Conservation (phyloP, 345 rosid species). For the Dimocarpus longan region DNA sequence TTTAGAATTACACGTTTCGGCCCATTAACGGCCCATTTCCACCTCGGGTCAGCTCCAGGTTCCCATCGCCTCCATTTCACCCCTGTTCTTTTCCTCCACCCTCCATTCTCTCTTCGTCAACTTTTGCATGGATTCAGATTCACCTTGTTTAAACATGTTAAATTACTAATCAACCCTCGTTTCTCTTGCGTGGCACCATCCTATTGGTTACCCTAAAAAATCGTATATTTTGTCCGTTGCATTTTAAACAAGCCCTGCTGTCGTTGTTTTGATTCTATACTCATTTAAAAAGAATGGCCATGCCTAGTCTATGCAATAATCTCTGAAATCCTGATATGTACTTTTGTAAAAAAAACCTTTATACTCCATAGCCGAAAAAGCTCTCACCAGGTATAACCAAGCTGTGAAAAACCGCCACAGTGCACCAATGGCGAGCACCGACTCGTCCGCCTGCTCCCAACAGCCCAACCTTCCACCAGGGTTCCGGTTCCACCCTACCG, state of each 20-base stretch:
- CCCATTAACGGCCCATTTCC: constrained; percentile 10
- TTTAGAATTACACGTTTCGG: constrained; percentile 31
- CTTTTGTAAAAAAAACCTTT: background rate
- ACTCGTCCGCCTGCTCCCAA: constrained; percentile 64
- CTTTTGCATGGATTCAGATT: constrained; percentile 27
- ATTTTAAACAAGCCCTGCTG: background rate
- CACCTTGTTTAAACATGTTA: background rate
- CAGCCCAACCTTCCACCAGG: constrained; percentile 96
- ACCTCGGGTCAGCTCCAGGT: constrained; percentile 20
- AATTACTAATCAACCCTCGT: constrained; percentile 23
- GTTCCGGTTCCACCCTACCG: constrained; percentile 96
- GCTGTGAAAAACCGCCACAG: background rate
- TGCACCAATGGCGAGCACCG: constrained; percentile 72
- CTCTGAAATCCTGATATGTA: constrained; percentile 12
- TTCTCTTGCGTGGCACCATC: background rate
- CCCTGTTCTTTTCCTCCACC: constrained; percentile 1
- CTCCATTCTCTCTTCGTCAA: constrained; percentile 26
- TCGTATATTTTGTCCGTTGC: background rate
- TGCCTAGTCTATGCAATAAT: constrained; percentile 32
- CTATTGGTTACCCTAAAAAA: background rate
- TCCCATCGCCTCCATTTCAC: constrained; percentile 7
- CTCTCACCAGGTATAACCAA: background rate
- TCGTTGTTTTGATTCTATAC: constrained; percentile 8
- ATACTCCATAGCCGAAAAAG: background rate
- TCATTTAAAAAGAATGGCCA: constrained; percentile 33